phyloP scores from a whole-genome alignment of 768 basidiomycete species.

The Termitomyces eurrhizus region DNA sequence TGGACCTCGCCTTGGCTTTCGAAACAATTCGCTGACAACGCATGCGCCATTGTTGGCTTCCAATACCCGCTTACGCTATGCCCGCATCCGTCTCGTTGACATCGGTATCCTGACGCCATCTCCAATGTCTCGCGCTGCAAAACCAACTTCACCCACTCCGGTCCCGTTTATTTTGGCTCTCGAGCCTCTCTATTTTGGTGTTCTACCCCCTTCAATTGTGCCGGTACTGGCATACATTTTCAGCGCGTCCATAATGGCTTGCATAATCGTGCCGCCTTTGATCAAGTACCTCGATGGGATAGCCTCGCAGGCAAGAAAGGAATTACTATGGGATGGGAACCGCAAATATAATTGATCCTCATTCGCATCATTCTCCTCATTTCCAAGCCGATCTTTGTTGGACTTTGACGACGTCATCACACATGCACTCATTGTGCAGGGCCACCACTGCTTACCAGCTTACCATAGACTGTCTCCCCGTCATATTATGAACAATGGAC shows the following conservation, averaged over 20 bases:
- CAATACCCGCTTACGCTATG: conserved; percentile 44
- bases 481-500: too few species aligned
- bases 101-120: conserved; percentile 48
- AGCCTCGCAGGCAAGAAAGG: conserved; percentile 22
- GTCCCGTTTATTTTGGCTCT: conserved; percentile 52
- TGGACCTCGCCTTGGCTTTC: conserved; percentile 4
- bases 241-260: conserved; percentile 20
- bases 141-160: conserved; percentile 18
- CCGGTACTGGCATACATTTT: conserved; percentile 31
- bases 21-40: neutral
- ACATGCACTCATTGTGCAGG: too few species aligned
- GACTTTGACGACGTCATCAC: too few species aligned
- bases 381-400: neutral
- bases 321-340: conserved; percentile 10
- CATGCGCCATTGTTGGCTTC: conserved; percentile 4
- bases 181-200: conserved; percentile 57
- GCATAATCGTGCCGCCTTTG: conserved; percentile 21
- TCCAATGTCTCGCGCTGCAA: conserved; percentile 4
- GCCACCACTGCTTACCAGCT: too few species aligned
- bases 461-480: too few species aligned
- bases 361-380: neutral
- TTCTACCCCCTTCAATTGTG: conserved; percentile 53
- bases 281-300: conserved; percentile 23
- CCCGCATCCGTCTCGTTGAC: conserved; percentile 51
- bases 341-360: conserved; percentile 5